These are phyloP conservation scores for Tuber magnatum DNA, from an alignment of 495 filamentous ascomycete genomes.

Conservation along the genomic window DNA sequence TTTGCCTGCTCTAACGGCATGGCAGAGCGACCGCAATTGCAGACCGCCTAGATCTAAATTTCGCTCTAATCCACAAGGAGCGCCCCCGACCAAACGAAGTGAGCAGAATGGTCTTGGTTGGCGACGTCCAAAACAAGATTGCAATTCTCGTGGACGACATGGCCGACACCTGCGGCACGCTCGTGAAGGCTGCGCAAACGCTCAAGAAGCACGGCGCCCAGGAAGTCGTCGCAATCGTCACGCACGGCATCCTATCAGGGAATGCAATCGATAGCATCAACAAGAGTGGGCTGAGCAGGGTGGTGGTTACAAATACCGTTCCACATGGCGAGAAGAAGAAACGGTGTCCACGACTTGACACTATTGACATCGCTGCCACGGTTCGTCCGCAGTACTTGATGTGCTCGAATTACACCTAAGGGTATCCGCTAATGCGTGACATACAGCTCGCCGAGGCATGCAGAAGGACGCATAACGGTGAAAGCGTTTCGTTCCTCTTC, in stretches of 20 bases:
- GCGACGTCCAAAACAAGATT: constrained; percentile 58
- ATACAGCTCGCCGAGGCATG: constrained; percentile 54
- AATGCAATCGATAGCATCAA: constrained; percentile 88
- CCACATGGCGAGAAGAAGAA: constrained; percentile 78
- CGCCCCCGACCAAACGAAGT: constrained; percentile 92
- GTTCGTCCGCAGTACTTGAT: constrained; percentile 42
- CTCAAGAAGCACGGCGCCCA: constrained; percentile 82
- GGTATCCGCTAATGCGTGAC: not conserved
- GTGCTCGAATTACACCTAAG: not conserved
- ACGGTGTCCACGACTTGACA: constrained; percentile 67
- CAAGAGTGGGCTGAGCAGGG: constrained; percentile 62
- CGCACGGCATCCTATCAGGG: constrained; percentile 88
- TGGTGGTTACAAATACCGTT: constrained; percentile 97
- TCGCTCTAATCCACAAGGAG: constrained; percentile 99
- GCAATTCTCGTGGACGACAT: constrained; percentile 62
- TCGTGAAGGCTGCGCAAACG: constrained; percentile 85
- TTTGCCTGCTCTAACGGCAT: constrained; percentile 4
- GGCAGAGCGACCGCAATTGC: constrained; percentile 85
- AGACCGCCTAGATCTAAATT: constrained; percentile 85
- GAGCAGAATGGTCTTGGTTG: constrained; percentile 89
- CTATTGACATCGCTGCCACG: constrained; percentile 90
- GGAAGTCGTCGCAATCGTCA: constrained; percentile 88
- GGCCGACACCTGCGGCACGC: constrained; percentile 93
- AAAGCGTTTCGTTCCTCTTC: constrained; percentile 89
- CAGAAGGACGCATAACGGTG: constrained; percentile 90